Evolutionary conservation across 495 filamentous ascomycete species (phyloP), one percentile per base, ranked within the genome.

Genomic region (Parathielavia appendiculata): DNA sequence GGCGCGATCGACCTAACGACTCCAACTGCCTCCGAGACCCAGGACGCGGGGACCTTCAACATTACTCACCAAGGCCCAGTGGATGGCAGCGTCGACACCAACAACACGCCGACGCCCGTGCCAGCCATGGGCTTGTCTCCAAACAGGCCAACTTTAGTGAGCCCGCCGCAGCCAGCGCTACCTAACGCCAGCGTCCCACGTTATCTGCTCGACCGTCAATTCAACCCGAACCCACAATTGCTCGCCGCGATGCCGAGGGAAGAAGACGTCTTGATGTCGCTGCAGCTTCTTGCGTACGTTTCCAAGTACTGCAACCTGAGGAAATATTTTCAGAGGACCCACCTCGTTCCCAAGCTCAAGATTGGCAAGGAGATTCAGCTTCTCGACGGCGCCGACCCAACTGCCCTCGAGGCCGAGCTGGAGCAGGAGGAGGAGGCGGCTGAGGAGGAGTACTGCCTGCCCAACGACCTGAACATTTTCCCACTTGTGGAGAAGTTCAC

Each of bases 401-500:
- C 67, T 9, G 70, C 63, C 54, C 56, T 69, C 60, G 75, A 71
- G 56, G 70, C 63, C 43, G 61, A 71, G 30, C 55, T 69, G 23
- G 75, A 79, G 17, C 62, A 81, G n/a, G 75, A 79, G 0, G 69
- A 79, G 13, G 86, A 89, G 50, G 20, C 35, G 1, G 78, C 82
- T 12, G 87, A 95, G 57, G 90, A 96, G 61, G 93, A 98, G 66
- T 97, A 96, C 63, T 76, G 93, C 6, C 81, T 93, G 4, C 89
- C 91, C 1, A 91, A 97, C 70, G 89, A 97, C 71, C 89, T 91
- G 72, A 98, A 97, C 73, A 96, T 97, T 67, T 98, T 98, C 75
- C 93, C 93, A 26, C 78, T 98, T 54, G 92, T 98, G 45, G 93
- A 98, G 74, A 96, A 96, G 71, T 97, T 96, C 71, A 98, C 93